phyloP scores from a whole-genome alignment of 148 eudicot species.

The Vaccinium vitisidaea region DNA sequence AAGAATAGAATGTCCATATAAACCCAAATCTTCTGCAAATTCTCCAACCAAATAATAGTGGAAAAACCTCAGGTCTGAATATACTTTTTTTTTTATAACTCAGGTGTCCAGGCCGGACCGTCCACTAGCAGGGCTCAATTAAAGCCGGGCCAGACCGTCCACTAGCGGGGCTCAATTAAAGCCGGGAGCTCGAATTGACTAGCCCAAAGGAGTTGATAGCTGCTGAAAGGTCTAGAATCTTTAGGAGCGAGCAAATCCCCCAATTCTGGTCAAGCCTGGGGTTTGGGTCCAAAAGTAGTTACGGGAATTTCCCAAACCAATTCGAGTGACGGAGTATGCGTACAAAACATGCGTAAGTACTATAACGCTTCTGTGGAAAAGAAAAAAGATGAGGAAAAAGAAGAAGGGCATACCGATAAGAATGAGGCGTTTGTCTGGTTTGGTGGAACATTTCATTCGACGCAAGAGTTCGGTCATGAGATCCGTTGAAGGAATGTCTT shows the following conservation, averaged over 20 bases:
- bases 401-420: constrained; percentile 50
- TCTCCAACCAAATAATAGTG: background rate
- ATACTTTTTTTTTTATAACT: too few relatives aligned
- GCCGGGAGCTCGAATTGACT: too few relatives aligned
- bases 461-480: constrained; percentile 92
- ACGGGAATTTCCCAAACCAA: background rate
- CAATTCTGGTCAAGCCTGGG: too few relatives aligned
- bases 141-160: too few relatives aligned
- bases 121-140: too few relatives aligned
- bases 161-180: too few relatives aligned
- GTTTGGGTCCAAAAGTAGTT: background rate
- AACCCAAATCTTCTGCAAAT: background rate
- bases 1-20: background rate
- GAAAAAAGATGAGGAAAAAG: background rate
- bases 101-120: too few relatives aligned
- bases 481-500: constrained; percentile 68
- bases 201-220: too few relatives aligned
- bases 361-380: background rate
- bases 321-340: background rate
- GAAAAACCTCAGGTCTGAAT: background rate
- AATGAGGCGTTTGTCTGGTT: constrained; percentile 93
- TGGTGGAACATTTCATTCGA: constrained; percentile 82
- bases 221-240: too few relatives aligned
- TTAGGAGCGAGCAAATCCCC: too few relatives aligned
- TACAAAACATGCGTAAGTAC: background rate